These are phyloP conservation scores for Zymoseptoria tritici DNA, from an alignment of 2,329 filamentous ascomycete genomes.

Conservation along the genomic window DNA sequence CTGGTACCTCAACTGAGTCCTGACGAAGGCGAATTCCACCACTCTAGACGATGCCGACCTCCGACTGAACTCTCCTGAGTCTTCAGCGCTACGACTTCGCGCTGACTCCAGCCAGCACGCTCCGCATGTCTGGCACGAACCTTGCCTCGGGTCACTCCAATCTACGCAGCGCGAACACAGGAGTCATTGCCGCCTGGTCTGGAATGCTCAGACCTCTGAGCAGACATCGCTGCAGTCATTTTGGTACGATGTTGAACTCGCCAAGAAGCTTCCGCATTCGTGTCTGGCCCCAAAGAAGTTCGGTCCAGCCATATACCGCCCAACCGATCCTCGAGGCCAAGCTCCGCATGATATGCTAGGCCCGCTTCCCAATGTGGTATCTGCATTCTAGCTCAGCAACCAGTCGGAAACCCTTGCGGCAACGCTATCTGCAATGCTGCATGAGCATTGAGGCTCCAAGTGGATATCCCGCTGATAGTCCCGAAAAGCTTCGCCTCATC, in stretches of 20 bases:
- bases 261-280: not conserved
- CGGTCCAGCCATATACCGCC: not conserved
- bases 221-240: not conserved
- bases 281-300: not conserved
- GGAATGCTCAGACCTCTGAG: not conserved
- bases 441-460: not conserved
- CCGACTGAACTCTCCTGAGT: not conserved
- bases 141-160: not conserved
- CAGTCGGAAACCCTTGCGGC: not conserved
- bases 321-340: not conserved
- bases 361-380: not conserved
- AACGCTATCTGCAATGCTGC: not conserved
- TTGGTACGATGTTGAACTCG: not conserved
- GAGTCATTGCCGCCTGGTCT: not conserved
- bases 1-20: not conserved
- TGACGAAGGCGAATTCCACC: too few relatives aligned
- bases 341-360: not conserved
- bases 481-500: not conserved
- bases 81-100: not conserved
- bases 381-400: not conserved
- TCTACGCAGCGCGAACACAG: not conserved
- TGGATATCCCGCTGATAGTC: not conserved
- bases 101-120: not conserved
- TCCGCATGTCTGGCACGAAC: too few relatives aligned
- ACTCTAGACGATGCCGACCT: not conserved